Evolutionary conservation across 177 flowering plant species (phyloP).

Genomic region (Vitis hybrid): DNA sequence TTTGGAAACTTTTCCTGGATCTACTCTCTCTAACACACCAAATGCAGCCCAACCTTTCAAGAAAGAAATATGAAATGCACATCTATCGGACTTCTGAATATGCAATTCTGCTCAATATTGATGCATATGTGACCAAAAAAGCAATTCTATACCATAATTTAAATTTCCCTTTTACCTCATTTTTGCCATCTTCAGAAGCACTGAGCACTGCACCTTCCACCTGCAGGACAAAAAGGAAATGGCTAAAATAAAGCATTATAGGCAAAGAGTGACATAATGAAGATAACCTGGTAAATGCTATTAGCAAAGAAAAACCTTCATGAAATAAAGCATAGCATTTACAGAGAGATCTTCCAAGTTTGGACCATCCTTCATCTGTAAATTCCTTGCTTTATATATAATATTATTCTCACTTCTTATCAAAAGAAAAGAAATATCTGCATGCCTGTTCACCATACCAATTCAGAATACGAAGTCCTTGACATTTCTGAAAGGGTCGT

Average conservation of each 20-base stretch:
- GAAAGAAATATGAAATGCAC: no score
- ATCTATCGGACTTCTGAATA: background rate
- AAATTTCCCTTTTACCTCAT: conserved; percentile 28
- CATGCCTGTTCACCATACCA: conserved; percentile 33
- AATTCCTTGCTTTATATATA: no score
- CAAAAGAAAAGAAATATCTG: background rate
- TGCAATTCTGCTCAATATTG: background rate
- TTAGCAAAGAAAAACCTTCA: no score
- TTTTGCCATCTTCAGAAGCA: conserved; percentile 22
- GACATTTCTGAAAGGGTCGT: conserved; percentile 58
- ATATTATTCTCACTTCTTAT: background rate
- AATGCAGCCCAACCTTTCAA: no score
- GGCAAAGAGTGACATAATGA: background rate
- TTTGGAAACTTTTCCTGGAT: no score
- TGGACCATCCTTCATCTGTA: no score
- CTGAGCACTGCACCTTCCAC: conserved; percentile 22
- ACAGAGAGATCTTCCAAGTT: no score
- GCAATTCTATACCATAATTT: background rate
- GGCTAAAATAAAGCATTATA: background rate
- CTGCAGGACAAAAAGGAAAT: conserved; percentile 15
- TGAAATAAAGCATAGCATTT: no score
- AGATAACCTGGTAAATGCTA: background rate
- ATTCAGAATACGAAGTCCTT: conserved; percentile 31
- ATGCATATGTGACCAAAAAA: background rate
- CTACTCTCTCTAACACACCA: no score